A percentile compares a stretch with the other conserved stretches of the same genome.
These are phyloP conservation scores for Alisma plantagoaquatica DNA, from an alignment of 106 monocot species.

Conservation along the genomic window DNA sequence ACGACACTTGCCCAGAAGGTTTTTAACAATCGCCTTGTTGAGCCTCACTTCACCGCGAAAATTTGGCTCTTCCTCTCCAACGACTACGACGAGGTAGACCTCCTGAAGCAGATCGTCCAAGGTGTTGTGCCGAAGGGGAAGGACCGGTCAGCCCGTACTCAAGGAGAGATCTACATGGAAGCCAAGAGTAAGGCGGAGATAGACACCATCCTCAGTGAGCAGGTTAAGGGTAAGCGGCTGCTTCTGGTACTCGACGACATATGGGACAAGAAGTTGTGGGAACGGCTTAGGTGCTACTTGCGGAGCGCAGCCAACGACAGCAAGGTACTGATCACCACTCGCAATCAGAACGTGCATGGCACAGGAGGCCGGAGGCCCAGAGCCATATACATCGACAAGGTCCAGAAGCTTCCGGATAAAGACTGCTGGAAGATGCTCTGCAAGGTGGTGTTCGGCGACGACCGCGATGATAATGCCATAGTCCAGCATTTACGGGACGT, in stretches of 20 bases:
- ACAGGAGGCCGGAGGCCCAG: neutral
- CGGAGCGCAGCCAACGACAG: neutral
- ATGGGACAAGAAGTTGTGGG: conserved; percentile 10
- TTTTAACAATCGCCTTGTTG: conserved; percentile 16
- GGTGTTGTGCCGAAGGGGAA: neutral
- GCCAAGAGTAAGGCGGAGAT: neutral
- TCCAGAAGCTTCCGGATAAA: neutral
- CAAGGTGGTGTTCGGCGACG: conserved; percentile 1
- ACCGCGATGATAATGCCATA: neutral
- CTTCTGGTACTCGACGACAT: conserved; percentile 13
- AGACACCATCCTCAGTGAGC: neutral
- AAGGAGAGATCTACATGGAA: no score
- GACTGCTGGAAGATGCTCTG: conserved; percentile 12
- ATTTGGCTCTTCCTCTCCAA: conserved; percentile 25
- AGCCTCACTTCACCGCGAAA: conserved; percentile 9
- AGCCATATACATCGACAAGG: neutral
- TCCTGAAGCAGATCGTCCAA: neutral
- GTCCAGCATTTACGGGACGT: neutral
- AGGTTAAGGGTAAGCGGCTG: neutral
- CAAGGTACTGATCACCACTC: conserved; percentile 10
- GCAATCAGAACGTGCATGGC: conserved; percentile 4
- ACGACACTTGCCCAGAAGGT: conserved; percentile 35
- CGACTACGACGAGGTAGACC: neutral
- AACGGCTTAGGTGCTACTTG: neutral
- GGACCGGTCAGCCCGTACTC: no score